phyloP scores from a whole-genome alignment of 768 basidiomycete genomes.

The Mycena crocata region DNA sequence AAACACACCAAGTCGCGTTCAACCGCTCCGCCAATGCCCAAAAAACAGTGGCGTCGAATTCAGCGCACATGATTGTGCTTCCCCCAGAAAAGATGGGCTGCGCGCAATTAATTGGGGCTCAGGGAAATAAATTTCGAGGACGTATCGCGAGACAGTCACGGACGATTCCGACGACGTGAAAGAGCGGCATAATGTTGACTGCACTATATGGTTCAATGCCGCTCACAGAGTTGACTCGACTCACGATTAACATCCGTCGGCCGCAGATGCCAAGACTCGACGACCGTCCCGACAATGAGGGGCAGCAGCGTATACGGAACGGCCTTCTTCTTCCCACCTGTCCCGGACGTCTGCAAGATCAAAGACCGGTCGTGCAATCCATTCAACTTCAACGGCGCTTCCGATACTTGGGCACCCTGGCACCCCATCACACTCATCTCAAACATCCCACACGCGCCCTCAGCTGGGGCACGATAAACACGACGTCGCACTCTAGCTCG shows the following conservation, averaged over 20 bases:
- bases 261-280: conserved; percentile 55
- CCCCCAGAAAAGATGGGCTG: conserved; percentile 63
- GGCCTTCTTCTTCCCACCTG: conserved; percentile 67
- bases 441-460: conserved; percentile 54
- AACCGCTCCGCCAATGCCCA: conserved; percentile 54
- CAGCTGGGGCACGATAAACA: conserved; percentile 48
- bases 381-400: conserved; percentile 45
- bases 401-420: conserved; percentile 20
- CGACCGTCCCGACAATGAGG: conserved; percentile 57
- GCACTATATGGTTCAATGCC: too few species aligned
- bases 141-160: conserved; percentile 60
- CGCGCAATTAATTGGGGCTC: background rate
- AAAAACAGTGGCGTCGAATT: conserved; percentile 64
- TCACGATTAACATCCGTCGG: conserved; percentile 58
- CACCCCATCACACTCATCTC: conserved; percentile 48
- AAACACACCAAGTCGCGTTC: conserved; percentile 61
- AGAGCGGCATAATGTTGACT: conserved; percentile 68
- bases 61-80: conserved; percentile 64
- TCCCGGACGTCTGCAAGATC: conserved; percentile 69
- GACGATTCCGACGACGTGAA: conserved; percentile 71
- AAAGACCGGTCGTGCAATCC: conserved; percentile 59
- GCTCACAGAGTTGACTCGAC: too few species aligned
- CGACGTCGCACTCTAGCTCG: conserved; percentile 52
- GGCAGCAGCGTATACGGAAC: conserved; percentile 58
- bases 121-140: background rate